Percentiles rank a stretch among this genome's conserved stretches.
These are phyloP conservation scores for Ophioceras dolichostomum DNA, from an alignment of 2,329 filamentous ascomycete genomes.

Conservation along the genomic window DNA sequence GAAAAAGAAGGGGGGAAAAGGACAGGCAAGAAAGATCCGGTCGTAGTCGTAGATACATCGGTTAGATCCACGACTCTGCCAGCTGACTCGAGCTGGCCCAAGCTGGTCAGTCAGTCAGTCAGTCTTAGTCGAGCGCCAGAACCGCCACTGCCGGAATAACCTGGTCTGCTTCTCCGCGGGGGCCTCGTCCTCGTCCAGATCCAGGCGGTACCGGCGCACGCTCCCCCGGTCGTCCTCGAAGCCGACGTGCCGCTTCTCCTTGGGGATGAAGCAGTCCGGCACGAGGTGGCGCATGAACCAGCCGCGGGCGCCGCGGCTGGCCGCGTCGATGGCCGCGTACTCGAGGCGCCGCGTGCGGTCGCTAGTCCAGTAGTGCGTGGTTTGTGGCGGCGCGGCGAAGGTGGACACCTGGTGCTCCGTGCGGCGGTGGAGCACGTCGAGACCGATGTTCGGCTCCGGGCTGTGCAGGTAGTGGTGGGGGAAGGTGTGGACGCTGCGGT, in stretches of 20 bases:
- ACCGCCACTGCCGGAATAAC: background rate
- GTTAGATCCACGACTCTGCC: background rate
- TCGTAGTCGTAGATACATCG: too few relatives aligned
- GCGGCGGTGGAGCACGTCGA: too few relatives aligned
- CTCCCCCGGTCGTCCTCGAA: slow-evolving; percentile 53
- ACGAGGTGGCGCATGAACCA: slow-evolving; percentile 46
- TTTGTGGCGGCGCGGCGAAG: slow-evolving; percentile 37
- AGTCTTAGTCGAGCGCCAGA: too few relatives aligned
- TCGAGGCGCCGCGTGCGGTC: slow-evolving; percentile 49
- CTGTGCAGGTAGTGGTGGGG: too few relatives aligned
- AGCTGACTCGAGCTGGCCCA: too few relatives aligned
- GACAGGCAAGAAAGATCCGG: too few relatives aligned
- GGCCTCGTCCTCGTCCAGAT: slow-evolving; percentile 40
- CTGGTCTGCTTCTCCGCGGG: slow-evolving; percentile 8
- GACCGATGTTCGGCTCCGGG: too few relatives aligned
- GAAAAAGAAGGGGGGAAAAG: background rate
- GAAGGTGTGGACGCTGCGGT: too few relatives aligned
- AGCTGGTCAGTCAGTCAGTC: too few relatives aligned
- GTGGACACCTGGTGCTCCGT: too few relatives aligned
- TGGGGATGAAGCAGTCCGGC: slow-evolving; percentile 47
- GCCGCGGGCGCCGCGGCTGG: slow-evolving; percentile 44
- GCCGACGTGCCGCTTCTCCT: slow-evolving; percentile 32
- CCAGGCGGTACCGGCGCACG: slow-evolving; percentile 48
- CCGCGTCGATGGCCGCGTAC: slow-evolving; percentile 55
- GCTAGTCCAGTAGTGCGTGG: slow-evolving; percentile 56